Evolutionary conservation across 2,329 filamentous ascomycete genomes (phyloP), one percentile per base, ranked within the genome.

Genomic region (Plenodomus lindquistii): DNA sequence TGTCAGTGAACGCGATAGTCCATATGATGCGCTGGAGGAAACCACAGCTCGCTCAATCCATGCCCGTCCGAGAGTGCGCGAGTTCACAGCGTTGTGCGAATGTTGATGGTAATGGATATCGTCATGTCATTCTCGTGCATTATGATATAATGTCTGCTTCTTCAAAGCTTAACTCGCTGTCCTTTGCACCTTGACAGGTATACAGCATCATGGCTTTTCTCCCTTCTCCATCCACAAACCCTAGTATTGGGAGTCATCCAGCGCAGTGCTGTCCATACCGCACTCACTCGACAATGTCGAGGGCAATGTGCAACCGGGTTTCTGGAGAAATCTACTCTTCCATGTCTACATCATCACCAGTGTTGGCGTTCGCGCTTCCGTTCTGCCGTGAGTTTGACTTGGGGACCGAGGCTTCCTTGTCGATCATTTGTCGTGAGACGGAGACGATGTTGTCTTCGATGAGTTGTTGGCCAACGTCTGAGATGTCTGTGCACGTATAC

Each of bases 381-480:
- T 65, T 69, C 35, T 66, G 62, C 52, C 61, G 53, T 11, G 51
- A 42, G 38, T 61, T 67, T 4, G 63, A 52, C 49, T 73, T 73
- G 84, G 93, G 90, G 75, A 96, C 89, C 4, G 91, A 94, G 3
- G 94, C 94, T 75, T 99, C 94, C 79, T 97, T 97, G 79, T 97
- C 94, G 67, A 99, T 97, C 93, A 99, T 97, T 75, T 97, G 94
- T 72, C 93, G 83, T 58, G 91, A 95, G n/a, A 99, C 92, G 3
- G 91, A 90, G 11, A 99, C 94, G 58, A 99, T 99, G 76, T 99
- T 99, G 82, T 99, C 94, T 77, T 99, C 95, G 66, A 99, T 97
- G 58, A 97, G 83, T 72, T 95, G 87, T 76, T 97, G 92, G 46
- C 94, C 94, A 39, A 99, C 90, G 63, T 96, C 91, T 75, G 97